phyloP scores from a whole-genome alignment of 306 rosid species.

The Sphenostylis stenocarpa region DNA sequence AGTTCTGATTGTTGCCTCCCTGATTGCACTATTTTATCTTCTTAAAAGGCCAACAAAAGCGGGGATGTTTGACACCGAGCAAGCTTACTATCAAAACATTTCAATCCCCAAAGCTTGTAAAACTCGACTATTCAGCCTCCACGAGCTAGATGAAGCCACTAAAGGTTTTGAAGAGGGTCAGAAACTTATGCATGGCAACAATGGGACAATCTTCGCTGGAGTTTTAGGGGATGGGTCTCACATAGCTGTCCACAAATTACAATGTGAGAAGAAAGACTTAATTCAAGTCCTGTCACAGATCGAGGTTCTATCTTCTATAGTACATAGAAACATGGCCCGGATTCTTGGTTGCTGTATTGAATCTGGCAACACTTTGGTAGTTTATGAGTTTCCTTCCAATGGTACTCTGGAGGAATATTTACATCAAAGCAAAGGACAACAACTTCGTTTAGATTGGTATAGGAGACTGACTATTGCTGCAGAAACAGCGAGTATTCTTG shows the following conservation, averaged over 20 bases:
- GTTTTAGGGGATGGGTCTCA: constrained; percentile 73
- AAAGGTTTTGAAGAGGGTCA: constrained; percentile 55
- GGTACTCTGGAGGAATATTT: constrained; percentile 81
- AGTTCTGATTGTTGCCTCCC: constrained; percentile 62
- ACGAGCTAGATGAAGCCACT: constrained; percentile 78
- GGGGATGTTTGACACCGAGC: constrained; percentile 47
- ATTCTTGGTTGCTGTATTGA: constrained; percentile 84
- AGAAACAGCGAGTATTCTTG: constrained; percentile 69
- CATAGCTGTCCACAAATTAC: constrained; percentile 70
- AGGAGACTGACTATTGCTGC: constrained; percentile 73
- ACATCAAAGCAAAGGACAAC: constrained; percentile 49
- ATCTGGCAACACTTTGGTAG: constrained; percentile 52
- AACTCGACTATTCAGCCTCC: constrained; percentile 64
- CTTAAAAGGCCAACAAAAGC: constrained; percentile 55
- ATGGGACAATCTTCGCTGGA: constrained; percentile 67
- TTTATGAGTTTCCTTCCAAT: constrained; percentile 73
- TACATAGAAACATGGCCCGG: constrained; percentile 58
- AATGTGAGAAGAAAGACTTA: constrained; percentile 64
- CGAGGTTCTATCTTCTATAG: constrained; percentile 60
- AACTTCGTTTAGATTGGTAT: constrained; percentile 67
- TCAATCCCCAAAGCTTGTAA: constrained; percentile 63
- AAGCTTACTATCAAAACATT: constrained; percentile 52
- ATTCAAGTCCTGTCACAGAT: constrained; percentile 65
- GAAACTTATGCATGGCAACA: constrained; percentile 53
- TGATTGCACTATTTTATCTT: constrained; percentile 57